A percentile compares a stretch with the other conserved stretches of the same genome.
Conservation (phyloP, 1,284 basidiomycete genomes). For the Tilletia caries region DNA sequence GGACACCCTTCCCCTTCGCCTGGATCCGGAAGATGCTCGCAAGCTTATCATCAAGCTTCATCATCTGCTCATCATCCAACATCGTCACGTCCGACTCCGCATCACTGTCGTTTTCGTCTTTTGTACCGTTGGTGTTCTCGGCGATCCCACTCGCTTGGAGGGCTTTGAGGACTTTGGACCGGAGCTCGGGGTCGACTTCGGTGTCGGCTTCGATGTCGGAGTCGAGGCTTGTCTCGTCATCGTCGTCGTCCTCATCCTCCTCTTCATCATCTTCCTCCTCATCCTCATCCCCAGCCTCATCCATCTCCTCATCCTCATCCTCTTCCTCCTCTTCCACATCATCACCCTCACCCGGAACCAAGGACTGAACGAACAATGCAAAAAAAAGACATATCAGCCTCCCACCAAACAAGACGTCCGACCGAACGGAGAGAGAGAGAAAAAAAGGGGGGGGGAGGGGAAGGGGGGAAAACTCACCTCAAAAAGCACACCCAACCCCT, state of each 20-base stretch:
- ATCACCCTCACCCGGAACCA: slow-evolving; percentile 30
- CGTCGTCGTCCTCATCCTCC: slow-evolving; percentile 53
- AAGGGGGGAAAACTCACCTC: slow-evolving; percentile 64
- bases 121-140: slow-evolving; percentile 56
- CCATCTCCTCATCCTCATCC: slow-evolving; percentile 56
- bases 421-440: background rate
- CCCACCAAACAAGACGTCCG: background rate
- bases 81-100: slow-evolving; percentile 28
- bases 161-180: slow-evolving; percentile 72
- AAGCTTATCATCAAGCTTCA: slow-evolving; percentile 88
- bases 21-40: slow-evolving; percentile 77
- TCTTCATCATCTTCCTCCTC: slow-evolving; percentile 19
- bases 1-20: slow-evolving; percentile 62
- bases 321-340: slow-evolving; percentile 61
- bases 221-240: slow-evolving; percentile 9
- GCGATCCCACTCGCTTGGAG: slow-evolving; percentile 70
- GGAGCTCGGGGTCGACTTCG: slow-evolving; percentile 65
- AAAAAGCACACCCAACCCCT: slow-evolving; percentile 77
- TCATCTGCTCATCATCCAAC: slow-evolving; percentile 83
- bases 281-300: slow-evolving; percentile 54
- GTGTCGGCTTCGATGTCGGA: slow-evolving; percentile 18
- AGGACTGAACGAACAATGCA: background rate
- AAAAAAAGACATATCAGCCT: background rate
- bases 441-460: slow-evolving; percentile 14
- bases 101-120: slow-evolving; percentile 55